These are phyloP conservation scores for Sporothrix mexicana DNA, from an alignment of 2,329 filamentous ascomycete species.

Conservation along the genomic window DNA sequence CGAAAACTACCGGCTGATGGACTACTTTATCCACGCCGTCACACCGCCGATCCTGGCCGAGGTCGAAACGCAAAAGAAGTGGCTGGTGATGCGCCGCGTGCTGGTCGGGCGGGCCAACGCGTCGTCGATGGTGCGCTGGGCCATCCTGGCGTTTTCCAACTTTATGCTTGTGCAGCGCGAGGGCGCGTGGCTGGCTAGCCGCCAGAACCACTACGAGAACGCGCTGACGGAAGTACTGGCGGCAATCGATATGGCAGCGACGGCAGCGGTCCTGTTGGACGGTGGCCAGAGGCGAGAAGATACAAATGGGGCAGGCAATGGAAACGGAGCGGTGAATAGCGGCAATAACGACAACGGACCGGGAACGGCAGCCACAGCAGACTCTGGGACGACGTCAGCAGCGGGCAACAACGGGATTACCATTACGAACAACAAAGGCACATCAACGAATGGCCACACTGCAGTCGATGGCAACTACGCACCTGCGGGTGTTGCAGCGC, in stretches of 20 bases:
- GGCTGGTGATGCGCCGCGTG: constrained; percentile 56
- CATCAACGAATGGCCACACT: not conserved
- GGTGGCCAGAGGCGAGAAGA: constrained; percentile 17
- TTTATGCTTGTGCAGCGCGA: constrained; percentile 50
- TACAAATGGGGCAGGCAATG: not conserved
- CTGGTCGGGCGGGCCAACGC: constrained; percentile 55
- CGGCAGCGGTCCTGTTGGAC: constrained; percentile 9
- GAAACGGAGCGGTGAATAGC: not conserved
- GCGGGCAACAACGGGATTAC: not conserved
- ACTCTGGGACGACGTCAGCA: not conserved
- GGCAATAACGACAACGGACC: not conserved
- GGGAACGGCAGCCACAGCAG: not conserved
- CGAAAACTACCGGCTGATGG: constrained; percentile 50
- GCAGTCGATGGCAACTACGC: not conserved
- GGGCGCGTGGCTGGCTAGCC: constrained; percentile 44
- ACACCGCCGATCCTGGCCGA: constrained; percentile 60
- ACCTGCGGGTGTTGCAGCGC: not conserved
- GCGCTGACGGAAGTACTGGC: constrained; percentile 45
- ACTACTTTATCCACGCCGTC: constrained; percentile 56
- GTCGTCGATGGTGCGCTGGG: constrained; percentile 54
- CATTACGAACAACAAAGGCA: not conserved
- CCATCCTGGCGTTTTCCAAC: constrained; percentile 59
- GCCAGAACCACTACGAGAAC: constrained; percentile 48
- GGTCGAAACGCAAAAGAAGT: constrained; percentile 59
- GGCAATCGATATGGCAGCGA: constrained; percentile 32